Evolutionary conservation across 1,284 basidiomycete genomes (phyloP), one percentile per base, ranked within the genome.

Genomic region (Ustilago nuda): DNA sequence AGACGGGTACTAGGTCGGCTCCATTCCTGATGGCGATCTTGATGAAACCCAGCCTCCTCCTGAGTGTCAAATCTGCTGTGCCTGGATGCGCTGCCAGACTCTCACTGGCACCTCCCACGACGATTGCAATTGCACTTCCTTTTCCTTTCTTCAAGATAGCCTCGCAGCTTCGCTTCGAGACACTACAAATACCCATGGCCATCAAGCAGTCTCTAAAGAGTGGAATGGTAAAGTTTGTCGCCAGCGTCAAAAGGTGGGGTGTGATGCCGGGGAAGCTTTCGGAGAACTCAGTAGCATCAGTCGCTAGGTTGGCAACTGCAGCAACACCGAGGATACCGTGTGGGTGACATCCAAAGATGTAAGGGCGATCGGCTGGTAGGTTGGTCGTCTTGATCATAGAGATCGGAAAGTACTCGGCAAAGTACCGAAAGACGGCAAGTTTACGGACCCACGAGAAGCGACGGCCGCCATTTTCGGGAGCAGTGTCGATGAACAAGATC

Each of bases 81-180:
- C 96, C 97, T 0, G 96, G 97, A 80, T 92, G 93, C 7, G 96
- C 96, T 78, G 91, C 92, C 80, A 99, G 87, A 84, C 92, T 94
- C 88, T 99, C 97, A 8, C 95, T 92, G 0, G 97, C 97, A 13
- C 96, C 97, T 2, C 96, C 96, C 0, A 99, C 92, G 1, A 99
- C 96, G 69, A 99, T 99, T 2, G 93, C 93, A 81, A 98, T 95
- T 0, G 93, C 91, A 37, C 84, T 86, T 6, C 89, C 89, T 1
- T 85, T 84, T 2, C 87, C 86, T 76, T 76, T 68, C 1, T 57
- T 39, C 89, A 99, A 88, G 65, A 98, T 96, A 83, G 94, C 94
- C 53, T 92, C 92, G 87, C 96, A 99, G 1, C 93, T 93, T 56
- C 89, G 87, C 85, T 93, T 95, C 78, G 93, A 94, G 19, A 99